These are phyloP conservation scores for Ogataea zsoltii DNA, from an alignment of 805 yeast species.

Conservation along the genomic window DNA sequence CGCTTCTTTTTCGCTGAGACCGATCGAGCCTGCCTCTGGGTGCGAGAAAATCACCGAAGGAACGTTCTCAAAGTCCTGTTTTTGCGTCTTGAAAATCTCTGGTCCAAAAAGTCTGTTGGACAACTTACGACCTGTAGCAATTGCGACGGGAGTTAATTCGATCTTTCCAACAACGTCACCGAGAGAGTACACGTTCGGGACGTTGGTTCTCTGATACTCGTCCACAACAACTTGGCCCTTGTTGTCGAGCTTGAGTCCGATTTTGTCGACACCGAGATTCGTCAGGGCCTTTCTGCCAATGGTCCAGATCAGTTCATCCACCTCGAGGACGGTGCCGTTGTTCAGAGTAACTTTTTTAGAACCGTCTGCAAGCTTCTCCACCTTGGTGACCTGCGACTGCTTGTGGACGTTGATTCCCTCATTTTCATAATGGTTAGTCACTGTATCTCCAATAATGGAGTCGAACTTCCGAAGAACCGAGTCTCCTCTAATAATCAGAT, in stretches of 20 bases:
- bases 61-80: conserved; percentile 81
- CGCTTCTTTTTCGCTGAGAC: conserved; percentile 81
- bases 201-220: conserved; percentile 82
- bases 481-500: conserved; percentile 86
- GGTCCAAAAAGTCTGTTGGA: conserved; percentile 92
- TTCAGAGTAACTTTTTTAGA: conserved; percentile 49
- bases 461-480: conserved; percentile 89
- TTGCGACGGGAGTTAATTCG: conserved; percentile 97
- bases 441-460: conserved; percentile 69
- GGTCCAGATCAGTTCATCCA: conserved; percentile 89
- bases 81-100: conserved; percentile 62
- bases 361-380: conserved; percentile 51
- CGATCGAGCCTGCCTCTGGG: conserved; percentile 96
- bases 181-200: conserved; percentile 71
- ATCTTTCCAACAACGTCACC: conserved; percentile 95
- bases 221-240: conserved; percentile 72
- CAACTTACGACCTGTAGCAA: conserved; percentile 95
- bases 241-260: conserved; percentile 65
- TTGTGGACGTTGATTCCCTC: conserved; percentile 84
- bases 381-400: conserved; percentile 48
- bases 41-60: conserved; percentile 98
- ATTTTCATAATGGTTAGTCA: conserved; percentile 78
- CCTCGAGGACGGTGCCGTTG: conserved; percentile 49
- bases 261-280: conserved; percentile 73
- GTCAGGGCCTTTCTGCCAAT: conserved; percentile 82